These are phyloP conservation scores for Podaxis sp. DNA, from an alignment of 768 basidiomycete species.

Conservation along the genomic window DNA sequence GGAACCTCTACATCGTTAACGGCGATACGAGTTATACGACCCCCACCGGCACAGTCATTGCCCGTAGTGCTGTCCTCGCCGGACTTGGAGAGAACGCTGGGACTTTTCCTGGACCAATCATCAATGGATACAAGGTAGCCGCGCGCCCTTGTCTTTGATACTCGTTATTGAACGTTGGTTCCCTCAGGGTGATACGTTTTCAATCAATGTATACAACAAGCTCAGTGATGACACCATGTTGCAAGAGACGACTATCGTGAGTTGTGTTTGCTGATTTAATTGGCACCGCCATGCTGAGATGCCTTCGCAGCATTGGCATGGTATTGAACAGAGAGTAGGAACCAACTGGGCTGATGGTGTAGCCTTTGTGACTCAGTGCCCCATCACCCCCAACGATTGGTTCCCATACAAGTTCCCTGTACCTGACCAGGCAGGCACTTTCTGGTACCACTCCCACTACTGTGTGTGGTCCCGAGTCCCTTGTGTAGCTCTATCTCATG, in stretches of 20 bases:
- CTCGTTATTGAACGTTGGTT: neutral
- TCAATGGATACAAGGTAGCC: conserved; percentile 26
- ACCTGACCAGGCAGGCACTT: conserved; percentile 41
- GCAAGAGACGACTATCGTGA: conserved; percentile 47
- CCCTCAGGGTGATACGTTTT: conserved; percentile 36
- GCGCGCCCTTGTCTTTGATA: too few species aligned
- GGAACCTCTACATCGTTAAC: neutral
- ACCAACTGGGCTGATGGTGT: conserved; percentile 41
- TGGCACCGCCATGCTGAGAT: neutral
- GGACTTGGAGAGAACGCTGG: conserved; percentile 2
- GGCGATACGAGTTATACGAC: neutral
- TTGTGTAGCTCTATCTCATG: neutral
- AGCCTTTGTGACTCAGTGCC: conserved; percentile 40
- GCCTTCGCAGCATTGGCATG: conserved; percentile 44
- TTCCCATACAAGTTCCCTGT: conserved; percentile 39
- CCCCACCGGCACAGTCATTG: neutral
- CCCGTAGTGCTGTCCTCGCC: conserved; percentile 9
- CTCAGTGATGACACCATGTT: conserved; percentile 49
- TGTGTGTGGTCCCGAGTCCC: neutral
- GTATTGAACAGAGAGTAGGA: conserved; percentile 32
- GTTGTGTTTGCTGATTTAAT: conserved; percentile 14
- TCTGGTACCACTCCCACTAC: conserved; percentile 39
- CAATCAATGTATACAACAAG: conserved; percentile 44
- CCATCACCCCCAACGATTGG: conserved; percentile 35
- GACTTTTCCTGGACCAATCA: conserved; percentile 25